Conservation (phyloP, 2,329 filamentous ascomycete species). For the Canariomyces notabilis region DNA sequence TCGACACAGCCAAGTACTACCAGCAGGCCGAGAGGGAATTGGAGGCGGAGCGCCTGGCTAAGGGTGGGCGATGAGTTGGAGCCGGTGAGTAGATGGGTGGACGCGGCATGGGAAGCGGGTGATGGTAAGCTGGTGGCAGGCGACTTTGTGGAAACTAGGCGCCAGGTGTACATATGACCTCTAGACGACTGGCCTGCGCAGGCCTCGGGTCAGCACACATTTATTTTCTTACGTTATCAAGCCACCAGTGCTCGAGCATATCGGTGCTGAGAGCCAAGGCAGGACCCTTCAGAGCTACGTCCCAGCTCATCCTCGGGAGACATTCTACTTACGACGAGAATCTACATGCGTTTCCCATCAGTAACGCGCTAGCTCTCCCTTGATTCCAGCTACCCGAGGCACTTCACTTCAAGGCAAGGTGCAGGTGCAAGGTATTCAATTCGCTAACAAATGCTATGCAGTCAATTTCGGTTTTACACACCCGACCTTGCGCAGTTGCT, state of each 20-base stretch:
- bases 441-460: conserved; percentile 9
- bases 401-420: neutral
- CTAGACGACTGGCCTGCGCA: conserved; percentile 15
- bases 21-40: conserved; percentile 90
- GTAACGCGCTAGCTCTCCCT: too few species aligned
- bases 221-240: conserved; percentile 12
- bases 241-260: neutral
- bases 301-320: too few species aligned
- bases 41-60: conserved; percentile 59
- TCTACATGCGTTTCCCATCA: neutral
- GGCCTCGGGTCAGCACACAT: conserved; percentile 16
- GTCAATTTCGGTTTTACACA: neutral
- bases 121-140: neutral
- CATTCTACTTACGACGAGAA: too few species aligned
- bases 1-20: conserved; percentile 98
- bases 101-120: neutral
- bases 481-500: neutral
- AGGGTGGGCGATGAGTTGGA: conserved; percentile 16
- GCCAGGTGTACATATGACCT: conserved; percentile 22
- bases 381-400: too few species aligned
- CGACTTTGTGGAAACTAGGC: conserved; percentile 9
- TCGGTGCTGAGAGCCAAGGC: neutral
- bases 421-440: neutral
- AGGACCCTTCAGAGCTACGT: neutral
- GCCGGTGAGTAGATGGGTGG: neutral